A percentile compares a stretch with the other conserved stretches of the same genome.
Evolutionary conservation across 768 basidiomycete species (phyloP).

Genomic region (Psilocybe subaeruginosa): DNA sequence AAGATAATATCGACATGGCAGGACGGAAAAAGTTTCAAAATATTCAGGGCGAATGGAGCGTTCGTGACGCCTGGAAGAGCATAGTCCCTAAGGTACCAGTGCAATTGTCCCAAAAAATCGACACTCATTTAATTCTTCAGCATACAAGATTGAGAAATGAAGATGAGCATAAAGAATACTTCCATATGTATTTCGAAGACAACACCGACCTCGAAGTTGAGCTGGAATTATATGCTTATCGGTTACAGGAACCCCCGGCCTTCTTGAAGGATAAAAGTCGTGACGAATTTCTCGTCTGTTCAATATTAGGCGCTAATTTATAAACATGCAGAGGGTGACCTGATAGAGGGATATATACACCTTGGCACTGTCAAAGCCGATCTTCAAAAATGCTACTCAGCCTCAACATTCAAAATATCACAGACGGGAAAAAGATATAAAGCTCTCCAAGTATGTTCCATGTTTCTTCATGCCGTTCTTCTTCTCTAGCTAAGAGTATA

Average conservation of each 20-base stretch:
- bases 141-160: slow-evolving; percentile 6
- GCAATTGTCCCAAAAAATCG: neutral
- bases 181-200: slow-evolving; percentile 12
- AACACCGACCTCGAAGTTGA: slow-evolving; percentile 8
- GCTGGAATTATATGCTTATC: slow-evolving; percentile 21
- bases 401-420: neutral
- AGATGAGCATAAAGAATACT: slow-evolving; percentile 6
- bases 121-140: neutral
- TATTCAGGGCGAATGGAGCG: slow-evolving; percentile 4
- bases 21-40: slow-evolving; percentile 10
- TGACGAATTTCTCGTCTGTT: neutral
- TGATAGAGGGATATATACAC: slow-evolving; percentile 18
- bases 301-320: too few relatives aligned
- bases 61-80: slow-evolving; percentile 19
- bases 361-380: slow-evolving; percentile 18
- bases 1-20: slow-evolving; percentile 14
- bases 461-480: neutral
- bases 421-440: slow-evolving; percentile 10
- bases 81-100: slow-evolving; percentile 27
- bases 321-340: slow-evolving; percentile 1
- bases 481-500: too few relatives aligned
- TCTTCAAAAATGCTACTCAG: slow-evolving; percentile 10
- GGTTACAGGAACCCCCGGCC: slow-evolving; percentile 12
- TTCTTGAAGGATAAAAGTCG: slow-evolving; percentile 17
- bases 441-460: slow-evolving; percentile 5